Evolutionary conservation across 208 protist species (phyloP).

Genomic region (Acanthamoeba culbertsoni): DNA sequence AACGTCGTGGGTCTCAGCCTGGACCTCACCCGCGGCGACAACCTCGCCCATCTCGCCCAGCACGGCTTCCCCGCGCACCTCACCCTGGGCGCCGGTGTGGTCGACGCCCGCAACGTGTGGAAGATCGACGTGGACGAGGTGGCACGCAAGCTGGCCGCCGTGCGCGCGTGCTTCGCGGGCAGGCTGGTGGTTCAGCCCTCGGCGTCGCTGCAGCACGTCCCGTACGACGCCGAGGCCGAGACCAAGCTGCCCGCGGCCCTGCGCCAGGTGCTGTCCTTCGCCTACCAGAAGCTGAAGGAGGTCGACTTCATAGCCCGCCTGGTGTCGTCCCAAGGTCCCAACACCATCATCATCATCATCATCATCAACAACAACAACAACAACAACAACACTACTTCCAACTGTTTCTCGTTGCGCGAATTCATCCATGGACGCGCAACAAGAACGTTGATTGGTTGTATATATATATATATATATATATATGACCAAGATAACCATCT

Average conservation of each 20-base stretch:
- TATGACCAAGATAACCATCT: too few relatives aligned
- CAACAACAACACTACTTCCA: background rate
- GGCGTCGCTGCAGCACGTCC: slow-evolving; percentile 87
- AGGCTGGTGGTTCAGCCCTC: slow-evolving; percentile 84
- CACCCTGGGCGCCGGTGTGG: slow-evolving; percentile 72
- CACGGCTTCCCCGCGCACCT: slow-evolving; percentile 74
- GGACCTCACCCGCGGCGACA: slow-evolving; percentile 76
- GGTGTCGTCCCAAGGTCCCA: too few relatives aligned
- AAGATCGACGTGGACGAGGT: slow-evolving; percentile 32
- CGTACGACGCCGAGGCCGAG: slow-evolving; percentile 83
- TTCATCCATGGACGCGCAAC: too few relatives aligned
- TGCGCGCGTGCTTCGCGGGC: slow-evolving; percentile 62
- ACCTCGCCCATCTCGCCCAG: slow-evolving; percentile 69
- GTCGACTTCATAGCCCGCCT: slow-evolving; percentile 80
- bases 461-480: too few relatives aligned
- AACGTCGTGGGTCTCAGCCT: slow-evolving; percentile 86
- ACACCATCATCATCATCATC: too few relatives aligned
- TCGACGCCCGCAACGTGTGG: slow-evolving; percentile 20
- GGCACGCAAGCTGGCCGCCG: background rate
- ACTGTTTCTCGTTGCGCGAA: background rate
- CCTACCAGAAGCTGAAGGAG: slow-evolving; percentile 87
- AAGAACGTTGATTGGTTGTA: too few relatives aligned
- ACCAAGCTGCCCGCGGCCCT: slow-evolving; percentile 78
- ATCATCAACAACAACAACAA: too few relatives aligned
- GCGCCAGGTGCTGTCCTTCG: slow-evolving; percentile 85